These are phyloP conservation scores for Tripidium arundinaceum DNA, from an alignment of 202 grass and related monocot genomes.

Conservation along the genomic window DNA sequence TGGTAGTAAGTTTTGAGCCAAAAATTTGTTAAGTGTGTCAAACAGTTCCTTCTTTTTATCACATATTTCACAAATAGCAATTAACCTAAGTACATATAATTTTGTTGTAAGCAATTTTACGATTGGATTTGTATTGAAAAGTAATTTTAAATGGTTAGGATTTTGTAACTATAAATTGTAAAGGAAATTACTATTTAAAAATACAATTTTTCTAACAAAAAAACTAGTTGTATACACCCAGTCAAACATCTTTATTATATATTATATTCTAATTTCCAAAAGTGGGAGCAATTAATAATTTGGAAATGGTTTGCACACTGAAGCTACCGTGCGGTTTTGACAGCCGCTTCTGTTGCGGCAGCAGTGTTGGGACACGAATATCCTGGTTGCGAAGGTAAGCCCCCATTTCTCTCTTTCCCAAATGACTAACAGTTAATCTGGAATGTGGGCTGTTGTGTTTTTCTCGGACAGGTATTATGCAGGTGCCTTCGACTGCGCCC, in stretches of 20 bases:
- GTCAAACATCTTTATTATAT: not conserved
- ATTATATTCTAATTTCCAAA: not conserved
- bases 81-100: not conserved
- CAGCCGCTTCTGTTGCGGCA: no score
- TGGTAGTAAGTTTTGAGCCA: no score
- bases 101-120: not conserved
- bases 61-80: no score
- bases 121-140: not conserved
- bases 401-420: no score
- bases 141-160: not conserved
- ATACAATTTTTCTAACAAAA: not conserved
- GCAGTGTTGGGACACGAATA: no score
- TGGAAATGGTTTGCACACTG: not conserved
- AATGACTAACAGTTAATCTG: no score
- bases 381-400: no score
- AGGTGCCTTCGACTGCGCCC: no score
- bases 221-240: not conserved
- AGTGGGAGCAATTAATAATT: not conserved
- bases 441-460: no score
- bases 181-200: not conserved
- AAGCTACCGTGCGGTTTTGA: not conserved
- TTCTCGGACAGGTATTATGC: no score
- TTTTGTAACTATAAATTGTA: not conserved
- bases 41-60: no score
- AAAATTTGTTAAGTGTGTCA: no score